A percentile compares a stretch with the other conserved stretches of the same genome.
These are phyloP conservation scores for Nidula niveotomentosa DNA, from an alignment of 1,284 basidiomycete genomes.

Conservation along the genomic window DNA sequence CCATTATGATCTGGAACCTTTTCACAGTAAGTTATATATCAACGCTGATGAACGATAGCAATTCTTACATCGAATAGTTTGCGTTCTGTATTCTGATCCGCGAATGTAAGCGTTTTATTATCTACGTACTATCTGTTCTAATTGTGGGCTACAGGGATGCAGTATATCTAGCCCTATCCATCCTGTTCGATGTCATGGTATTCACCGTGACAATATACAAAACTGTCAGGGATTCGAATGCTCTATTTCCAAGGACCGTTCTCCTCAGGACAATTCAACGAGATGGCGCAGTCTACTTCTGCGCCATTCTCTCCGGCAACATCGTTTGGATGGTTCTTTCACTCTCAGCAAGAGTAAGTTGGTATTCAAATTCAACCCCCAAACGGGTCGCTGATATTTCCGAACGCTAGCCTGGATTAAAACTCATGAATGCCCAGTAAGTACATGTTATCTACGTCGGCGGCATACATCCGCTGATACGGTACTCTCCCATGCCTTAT, in stretches of 20 bases:
- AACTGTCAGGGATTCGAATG: slow-evolving; percentile 8
- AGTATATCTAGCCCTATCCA: slow-evolving; percentile 22
- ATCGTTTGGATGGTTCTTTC: slow-evolving; percentile 23
- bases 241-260: slow-evolving; percentile 1
- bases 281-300: slow-evolving; percentile 24
- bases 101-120: slow-evolving; percentile 13
- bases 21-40: slow-evolving; percentile 17
- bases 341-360: slow-evolving; percentile 17
- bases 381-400: too few species aligned
- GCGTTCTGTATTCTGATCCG: slow-evolving; percentile 22
- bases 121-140: not conserved
- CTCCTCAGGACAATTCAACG: slow-evolving; percentile 18
- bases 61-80: slow-evolving; percentile 11
- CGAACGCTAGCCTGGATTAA: slow-evolving; percentile 16
- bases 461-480: too few species aligned
- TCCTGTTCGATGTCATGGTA: slow-evolving; percentile 23
- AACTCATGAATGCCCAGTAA: slow-evolving; percentile 24
- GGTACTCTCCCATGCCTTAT: not conserved
- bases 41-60: not conserved
- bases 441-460: not conserved
- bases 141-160: slow-evolving; percentile 15
- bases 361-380: not conserved
- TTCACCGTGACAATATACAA: slow-evolving; percentile 18
- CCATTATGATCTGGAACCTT: slow-evolving; percentile 16
- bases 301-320: slow-evolving; percentile 22